Base-by-base conservation (phyloP, 2,329 filamentous ascomycete species). In the Phaeophleospora eucalypticola region DNA sequence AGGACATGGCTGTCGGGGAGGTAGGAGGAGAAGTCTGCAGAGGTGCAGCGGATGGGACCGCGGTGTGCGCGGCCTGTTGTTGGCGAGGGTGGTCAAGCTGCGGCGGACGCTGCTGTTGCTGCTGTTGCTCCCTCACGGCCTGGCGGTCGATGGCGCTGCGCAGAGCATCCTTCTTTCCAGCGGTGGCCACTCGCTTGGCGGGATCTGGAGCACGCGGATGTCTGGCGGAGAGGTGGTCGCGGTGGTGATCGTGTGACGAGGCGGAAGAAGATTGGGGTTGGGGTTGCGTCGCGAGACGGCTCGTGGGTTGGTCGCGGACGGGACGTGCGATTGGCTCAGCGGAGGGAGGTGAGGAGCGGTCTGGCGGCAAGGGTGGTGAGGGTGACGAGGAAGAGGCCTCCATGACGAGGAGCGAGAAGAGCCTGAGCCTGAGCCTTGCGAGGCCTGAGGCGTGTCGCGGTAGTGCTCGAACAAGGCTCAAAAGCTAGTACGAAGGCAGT, bases 131-230 rank as follows among this genome's bases (percentile, higher is more conserved):
- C 41, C 46, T 49, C 52, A 54, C 46, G 41, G 52, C 49, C 36
- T 54, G 46, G 45, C 49, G 51, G 29, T 48, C 48, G 39, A 57
- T 55, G 46, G 54, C 54, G 10, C 46, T 45, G 46, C 52, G 52
- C 36, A 57, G 49, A 34, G 51, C 54, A 57, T 57, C 52, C 33
- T 55, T 55, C 12, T 29, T 29, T 6, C 24, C 24, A n/a, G n/a
- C n/a, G 14, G 39, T 49, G 40, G 50, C 38, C 27, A 52, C 53
- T 46, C 52, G 54, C 34, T 55, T 57, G 18, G 48, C 51, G 16
- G 53, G 68, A 38, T 54, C 45, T 33, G 54, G 54, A 15, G 43
- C 45, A 34, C 52, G 48, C 35, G 38, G 49, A n/a, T 16, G 36
- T 12, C 12, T 17, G 38, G 37, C 29, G 38, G 32, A 10, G 21